These are phyloP conservation scores for Colletotrichum caudatum DNA, from an alignment of 2,329 filamentous ascomycete species.

Conservation along the genomic window DNA sequence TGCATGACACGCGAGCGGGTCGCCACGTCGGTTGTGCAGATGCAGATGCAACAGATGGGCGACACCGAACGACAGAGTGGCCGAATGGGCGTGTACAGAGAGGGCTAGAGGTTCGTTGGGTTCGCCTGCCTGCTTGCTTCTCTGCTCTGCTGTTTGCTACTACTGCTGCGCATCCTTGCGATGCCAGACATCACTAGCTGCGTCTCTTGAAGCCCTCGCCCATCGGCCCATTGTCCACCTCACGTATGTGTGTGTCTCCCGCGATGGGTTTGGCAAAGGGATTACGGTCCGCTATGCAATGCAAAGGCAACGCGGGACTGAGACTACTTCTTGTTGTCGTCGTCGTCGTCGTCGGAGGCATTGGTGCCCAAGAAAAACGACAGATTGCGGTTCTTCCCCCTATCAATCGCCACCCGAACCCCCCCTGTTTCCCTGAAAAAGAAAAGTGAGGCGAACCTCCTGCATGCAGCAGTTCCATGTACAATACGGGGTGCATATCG, in stretches of 20 bases:
- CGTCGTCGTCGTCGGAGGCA: slow-evolving; percentile 12
- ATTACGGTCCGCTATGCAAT: not conserved
- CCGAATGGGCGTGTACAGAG: slow-evolving; percentile 27
- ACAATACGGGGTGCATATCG: slow-evolving; percentile 21
- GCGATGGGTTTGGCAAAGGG: slow-evolving; percentile 3
- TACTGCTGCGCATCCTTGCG: slow-evolving; percentile 20
- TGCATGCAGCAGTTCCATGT: slow-evolving; percentile 23
- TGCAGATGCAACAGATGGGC: slow-evolving; percentile 39
- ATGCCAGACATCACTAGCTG: slow-evolving; percentile 41
- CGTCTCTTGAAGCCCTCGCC: slow-evolving; percentile 12
- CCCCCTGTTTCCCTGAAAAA: slow-evolving; percentile 1
- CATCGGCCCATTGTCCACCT: not conserved
- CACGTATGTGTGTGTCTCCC: not conserved
- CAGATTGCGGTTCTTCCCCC: not conserved
- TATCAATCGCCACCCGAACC: slow-evolving; percentile 12
- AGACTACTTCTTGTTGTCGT: not conserved
- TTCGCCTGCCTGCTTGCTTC: not conserved
- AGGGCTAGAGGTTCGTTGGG: slow-evolving; percentile 11
- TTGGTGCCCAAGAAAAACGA: slow-evolving; percentile 37
- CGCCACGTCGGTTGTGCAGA: slow-evolving; percentile 40
- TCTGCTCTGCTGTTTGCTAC: slow-evolving; percentile 1
- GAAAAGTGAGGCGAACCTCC: slow-evolving; percentile 36
- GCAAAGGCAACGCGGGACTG: slow-evolving; percentile 5
- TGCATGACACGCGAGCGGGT: slow-evolving; percentile 21
- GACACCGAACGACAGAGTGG: slow-evolving; percentile 24